Base-by-base conservation (phyloP, 208 protist species). In the Lotmaria passim region DNA sequence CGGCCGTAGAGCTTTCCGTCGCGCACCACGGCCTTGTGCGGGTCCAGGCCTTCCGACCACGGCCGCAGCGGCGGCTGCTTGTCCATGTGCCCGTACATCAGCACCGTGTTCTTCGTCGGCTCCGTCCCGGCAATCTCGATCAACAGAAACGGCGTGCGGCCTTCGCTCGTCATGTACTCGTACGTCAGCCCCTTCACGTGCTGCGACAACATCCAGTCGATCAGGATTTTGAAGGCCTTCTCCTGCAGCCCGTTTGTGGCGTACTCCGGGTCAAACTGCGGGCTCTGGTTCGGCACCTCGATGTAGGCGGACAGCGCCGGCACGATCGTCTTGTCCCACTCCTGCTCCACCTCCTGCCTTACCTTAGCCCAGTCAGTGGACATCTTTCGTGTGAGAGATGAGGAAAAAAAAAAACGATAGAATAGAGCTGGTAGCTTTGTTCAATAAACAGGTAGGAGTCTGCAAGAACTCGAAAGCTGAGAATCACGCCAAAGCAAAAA, bases 11-110 rank as follows among this genome's bases (percentile, higher is more conserved):
- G 71, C 73, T 97, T 97, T 17, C 78, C 86, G 34, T 94, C 88
- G 33, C 82, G 79, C 23, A 96, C 61, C 17, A 96, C 91, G 0
- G 93, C 86, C 63, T 83, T 93, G 73, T 94, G 87, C 0, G 94
- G 91, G 64, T 88, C 86, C 10, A 97, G 82, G 14, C 94, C 97
- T 39, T 95, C 93, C 15, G 38, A 73, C 98, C 98, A 99, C 38
- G 82, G 82, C 23, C 74, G 85, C 38, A 98, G 71, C 24, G 97
- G 97, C 28, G 98, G 98, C 89, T 98, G 96, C 82, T 98, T 98
- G 73, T 99, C 98, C 86, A 98, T 93, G 73, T 99, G 97, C 36
- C 97, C 97, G 80, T 99, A 99, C 73, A 98, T 89, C 17, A 99
- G 81, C 38, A 98, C 83, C 31, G 87, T 92, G 51, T 87, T 82